Evolutionary conservation across 2,329 filamentous ascomycete species (phyloP).

Genomic region (Calonectria hongkongensis): DNA sequence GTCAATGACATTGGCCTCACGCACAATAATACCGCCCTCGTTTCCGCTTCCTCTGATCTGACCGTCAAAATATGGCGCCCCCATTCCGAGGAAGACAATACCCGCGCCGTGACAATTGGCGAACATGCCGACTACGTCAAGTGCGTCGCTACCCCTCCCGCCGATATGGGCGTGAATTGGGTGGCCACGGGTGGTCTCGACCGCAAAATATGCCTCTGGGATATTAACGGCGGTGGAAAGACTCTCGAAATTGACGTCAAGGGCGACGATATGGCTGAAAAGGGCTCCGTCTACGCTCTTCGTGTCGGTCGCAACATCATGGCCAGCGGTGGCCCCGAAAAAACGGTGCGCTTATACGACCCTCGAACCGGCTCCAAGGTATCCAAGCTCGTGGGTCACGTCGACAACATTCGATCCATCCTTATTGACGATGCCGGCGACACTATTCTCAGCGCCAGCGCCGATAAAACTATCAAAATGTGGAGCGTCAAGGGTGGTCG

Average conservation of each 20-base stretch:
- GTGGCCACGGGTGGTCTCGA: conserved; percentile 96
- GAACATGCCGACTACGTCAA: conserved; percentile 98
- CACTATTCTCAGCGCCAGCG: conserved; percentile 94
- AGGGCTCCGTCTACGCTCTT: conserved; percentile 96
- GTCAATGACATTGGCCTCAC: conserved; percentile 93
- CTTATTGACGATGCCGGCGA: conserved; percentile 92
- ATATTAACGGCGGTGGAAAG: conserved; percentile 90
- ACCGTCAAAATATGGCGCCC: conserved; percentile 96
- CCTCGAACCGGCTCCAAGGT: conserved; percentile 90
- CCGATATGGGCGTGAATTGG: conserved; percentile 81
- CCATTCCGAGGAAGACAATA: conserved; percentile 74
- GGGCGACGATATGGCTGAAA: conserved; percentile 89
- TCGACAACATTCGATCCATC: conserved; percentile 94
- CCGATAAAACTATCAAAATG: conserved; percentile 97
- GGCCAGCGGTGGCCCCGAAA: conserved; percentile 95
- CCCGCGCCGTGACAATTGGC: conserved; percentile 81
- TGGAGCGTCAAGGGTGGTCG: conserved; percentile 97
- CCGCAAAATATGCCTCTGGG: conserved; percentile 94
- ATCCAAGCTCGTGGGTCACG: conserved; percentile 97
- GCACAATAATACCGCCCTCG: conserved; percentile 84
- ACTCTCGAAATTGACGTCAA: conserved; percentile 89
- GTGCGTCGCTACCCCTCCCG: conserved; percentile 85
- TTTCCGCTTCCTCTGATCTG: conserved; percentile 94
- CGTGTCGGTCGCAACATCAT: conserved; percentile 87
- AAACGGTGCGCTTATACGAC: conserved; percentile 94